Percentiles rank a stretch among this genome's conserved stretches.
Conservation (phyloP, 2,329 filamentous ascomycete genomes). For the Trichoderma sp. region DNA sequence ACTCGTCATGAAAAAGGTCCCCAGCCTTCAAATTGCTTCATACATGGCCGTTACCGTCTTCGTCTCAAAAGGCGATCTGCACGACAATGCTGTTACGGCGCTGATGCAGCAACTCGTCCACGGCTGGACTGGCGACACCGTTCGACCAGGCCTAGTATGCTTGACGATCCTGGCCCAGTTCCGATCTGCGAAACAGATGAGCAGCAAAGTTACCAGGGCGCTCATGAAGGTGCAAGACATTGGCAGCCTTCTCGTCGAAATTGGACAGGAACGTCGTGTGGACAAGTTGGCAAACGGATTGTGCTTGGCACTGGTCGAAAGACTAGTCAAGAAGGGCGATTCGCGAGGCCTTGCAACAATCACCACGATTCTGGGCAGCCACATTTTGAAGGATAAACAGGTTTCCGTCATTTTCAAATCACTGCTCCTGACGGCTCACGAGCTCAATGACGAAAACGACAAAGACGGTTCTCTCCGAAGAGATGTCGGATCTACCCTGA, state of each 20-base stretch:
- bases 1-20: conserved; percentile 68
- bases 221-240: conserved; percentile 63
- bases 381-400: conserved; percentile 61
- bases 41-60: conserved; percentile 90
- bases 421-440: conserved; percentile 58
- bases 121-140: conserved; percentile 72
- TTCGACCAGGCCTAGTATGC: conserved; percentile 71
- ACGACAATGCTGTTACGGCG: conserved; percentile 75
- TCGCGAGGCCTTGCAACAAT: conserved; percentile 56
- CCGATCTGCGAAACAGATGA: conserved; percentile 66
- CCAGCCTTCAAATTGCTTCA: conserved; percentile 78
- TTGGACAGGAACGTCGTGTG: conserved; percentile 63
- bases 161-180: conserved; percentile 79
- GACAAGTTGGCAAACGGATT: conserved; percentile 70
- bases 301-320: conserved; percentile 62
- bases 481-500: conserved; percentile 63
- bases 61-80: conserved; percentile 74
- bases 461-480: conserved; percentile 56
- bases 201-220: conserved; percentile 65
- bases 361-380: conserved; percentile 57
- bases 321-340: conserved; percentile 59
- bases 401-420: conserved; percentile 63
- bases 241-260: conserved; percentile 54
- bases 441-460: conserved; percentile 54
- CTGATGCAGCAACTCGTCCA: conserved; percentile 85